Evolutionary conservation across 2,329 filamentous ascomycete genomes (phyloP), one percentile per base, ranked within the genome.

Genomic region (Diaporthe sp.): DNA sequence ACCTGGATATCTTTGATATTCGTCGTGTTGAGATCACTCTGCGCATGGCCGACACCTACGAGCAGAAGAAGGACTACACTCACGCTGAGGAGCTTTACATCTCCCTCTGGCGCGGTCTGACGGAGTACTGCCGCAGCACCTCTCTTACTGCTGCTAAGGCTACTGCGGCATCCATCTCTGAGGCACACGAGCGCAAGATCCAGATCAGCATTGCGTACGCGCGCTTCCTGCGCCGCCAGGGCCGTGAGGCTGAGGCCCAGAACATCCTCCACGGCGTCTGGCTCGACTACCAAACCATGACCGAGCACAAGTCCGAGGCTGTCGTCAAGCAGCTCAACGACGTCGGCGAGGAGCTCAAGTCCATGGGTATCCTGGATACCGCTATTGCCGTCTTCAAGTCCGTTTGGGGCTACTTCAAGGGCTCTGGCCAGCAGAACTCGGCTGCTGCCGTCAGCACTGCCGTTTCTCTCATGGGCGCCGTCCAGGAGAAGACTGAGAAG

Each of bases 61-160:
- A 77, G 73, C 75, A 75, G 73, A 77, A 76, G 77, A 77, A 77
- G 51, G 75, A 80, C 47, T 73, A 72, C 28, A 71, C 76, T 28
- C 75, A 74, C 34, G 77, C 78, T 37, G 79, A 80, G 71, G 78
- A 80, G 73, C 73, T 78, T 20, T 80, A 78, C 71, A 76, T 80
- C 60, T 77, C 76, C 22, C 72, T 79, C n/a, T 80, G 79, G 79
- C 76, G 77, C 31, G 73, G 77, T 17, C 71, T 80, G 70, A 76
- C 77, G 15, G 73, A 76, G 39, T 76, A 78, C 73, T 78, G 75
- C 74, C 77, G 78, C 44, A 76, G 72, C 74, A 70, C 72, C 28
- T 71, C 55, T 49, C 67, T 72, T 25, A 22, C 75, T 67, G 12
- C 65, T 25, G 49, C 65, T 15, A 76, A 51, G 42, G 72, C 65